phyloP scores from a whole-genome alignment of 441 rosid species.

The Populus hybrid region DNA sequence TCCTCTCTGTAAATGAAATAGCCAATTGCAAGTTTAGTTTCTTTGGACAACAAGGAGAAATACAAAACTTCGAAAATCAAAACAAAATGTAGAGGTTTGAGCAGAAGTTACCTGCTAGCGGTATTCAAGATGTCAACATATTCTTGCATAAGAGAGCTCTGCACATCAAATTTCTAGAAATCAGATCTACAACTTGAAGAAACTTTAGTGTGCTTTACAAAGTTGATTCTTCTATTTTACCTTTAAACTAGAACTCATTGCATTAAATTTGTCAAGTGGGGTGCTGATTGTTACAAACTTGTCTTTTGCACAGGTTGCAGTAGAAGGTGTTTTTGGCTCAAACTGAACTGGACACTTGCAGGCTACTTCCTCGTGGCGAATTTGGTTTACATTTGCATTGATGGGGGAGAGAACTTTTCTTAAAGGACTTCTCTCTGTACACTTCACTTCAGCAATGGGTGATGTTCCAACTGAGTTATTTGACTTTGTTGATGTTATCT shows the following conservation, averaged over 20 bases:
- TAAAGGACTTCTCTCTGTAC: conserved; percentile 35
- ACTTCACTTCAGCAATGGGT: conserved; percentile 22
- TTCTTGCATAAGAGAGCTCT: conserved; percentile 59
- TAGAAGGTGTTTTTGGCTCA: conserved; percentile 43
- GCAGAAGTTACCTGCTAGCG: conserved; percentile 58
- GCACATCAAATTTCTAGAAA: conserved; percentile 22
- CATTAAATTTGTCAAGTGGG: conserved; percentile 53
- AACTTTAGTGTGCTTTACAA: neutral
- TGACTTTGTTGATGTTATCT: neutral
- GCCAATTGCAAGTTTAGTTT: conserved; percentile 20
- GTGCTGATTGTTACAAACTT: conserved; percentile 32
- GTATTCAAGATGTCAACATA: conserved; percentile 65
- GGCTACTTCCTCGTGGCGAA: conserved; percentile 21
- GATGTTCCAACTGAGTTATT: conserved; percentile 12
- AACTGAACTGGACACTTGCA: conserved; percentile 7
- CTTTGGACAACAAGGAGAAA: neutral
- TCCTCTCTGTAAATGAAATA: conserved; percentile 58
- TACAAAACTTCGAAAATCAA: neutral
- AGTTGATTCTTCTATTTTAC: conserved; percentile 23
- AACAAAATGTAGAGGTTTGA: neutral
- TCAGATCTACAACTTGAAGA: conserved; percentile 5
- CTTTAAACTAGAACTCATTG: conserved; percentile 59
- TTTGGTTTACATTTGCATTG: conserved; percentile 33
- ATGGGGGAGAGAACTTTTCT: conserved; percentile 63
- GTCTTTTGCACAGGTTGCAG: conserved; percentile 18